Percentiles rank a stretch among this genome's conserved stretches.
phyloP scores from a whole-genome alignment of 2,329 filamentous ascomycete species.

The Trichocomaceae sp. region DNA sequence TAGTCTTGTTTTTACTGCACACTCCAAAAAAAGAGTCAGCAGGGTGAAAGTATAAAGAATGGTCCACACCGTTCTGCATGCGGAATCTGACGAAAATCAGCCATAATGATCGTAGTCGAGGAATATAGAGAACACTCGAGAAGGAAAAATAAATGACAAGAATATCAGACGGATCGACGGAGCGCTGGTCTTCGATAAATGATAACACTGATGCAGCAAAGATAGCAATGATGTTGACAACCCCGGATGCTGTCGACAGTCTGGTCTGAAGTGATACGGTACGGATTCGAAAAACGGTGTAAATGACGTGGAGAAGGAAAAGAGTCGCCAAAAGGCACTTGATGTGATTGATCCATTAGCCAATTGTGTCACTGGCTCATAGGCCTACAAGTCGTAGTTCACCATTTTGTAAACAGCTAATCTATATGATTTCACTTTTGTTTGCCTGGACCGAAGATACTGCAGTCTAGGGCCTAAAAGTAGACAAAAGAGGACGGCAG shows the following conservation, averaged over 20 bases:
- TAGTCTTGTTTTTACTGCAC: too few relatives aligned
- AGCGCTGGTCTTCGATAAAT: slow-evolving; percentile 21
- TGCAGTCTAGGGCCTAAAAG: not conserved
- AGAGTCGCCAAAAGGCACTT: slow-evolving; percentile 21
- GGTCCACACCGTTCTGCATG: not conserved
- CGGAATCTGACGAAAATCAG: too few relatives aligned
- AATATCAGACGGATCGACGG: slow-evolving; percentile 21
- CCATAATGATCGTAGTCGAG: slow-evolving; percentile 36
- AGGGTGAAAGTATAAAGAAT: too few relatives aligned
- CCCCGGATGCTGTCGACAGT: not conserved
- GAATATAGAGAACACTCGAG: slow-evolving; percentile 34
- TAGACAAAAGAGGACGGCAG: slow-evolving; percentile 30
- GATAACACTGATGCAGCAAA: slow-evolving; percentile 23
- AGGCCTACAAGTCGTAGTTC: too few relatives aligned
- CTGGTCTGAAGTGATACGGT: not conserved
- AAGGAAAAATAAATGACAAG: slow-evolving; percentile 37
- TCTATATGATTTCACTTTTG: not conserved
- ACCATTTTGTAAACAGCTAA: slow-evolving; percentile 1
- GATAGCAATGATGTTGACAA: slow-evolving; percentile 10
- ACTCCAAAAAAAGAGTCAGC: too few relatives aligned
- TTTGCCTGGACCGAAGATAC: slow-evolving; percentile 16
- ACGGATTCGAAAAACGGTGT: slow-evolving; percentile 30
- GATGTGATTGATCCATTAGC: too few relatives aligned
- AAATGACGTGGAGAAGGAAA: slow-evolving; percentile 29
- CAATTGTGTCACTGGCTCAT: too few relatives aligned